Evolutionary conservation across 2,329 filamentous ascomycete species (phyloP), one percentile per base, ranked within the genome.

Genomic region (Nannizzia gypsea): DNA sequence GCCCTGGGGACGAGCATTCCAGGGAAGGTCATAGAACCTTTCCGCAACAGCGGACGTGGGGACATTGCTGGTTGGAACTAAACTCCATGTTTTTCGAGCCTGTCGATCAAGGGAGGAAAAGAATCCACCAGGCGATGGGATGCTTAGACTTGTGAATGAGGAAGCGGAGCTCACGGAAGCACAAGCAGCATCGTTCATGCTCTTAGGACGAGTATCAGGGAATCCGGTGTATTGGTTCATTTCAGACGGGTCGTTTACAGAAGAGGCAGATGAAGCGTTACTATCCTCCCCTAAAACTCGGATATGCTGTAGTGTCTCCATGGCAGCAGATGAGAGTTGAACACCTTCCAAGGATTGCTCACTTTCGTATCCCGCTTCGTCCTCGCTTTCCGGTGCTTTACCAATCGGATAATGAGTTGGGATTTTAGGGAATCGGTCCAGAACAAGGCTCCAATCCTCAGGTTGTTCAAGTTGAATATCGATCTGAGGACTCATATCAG

Each of bases 1-100:
- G 15, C 58, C 52, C 34, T 74, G 72, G 54, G 74, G 63, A 57
- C 77, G 71, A 22, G 74, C 74, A 64, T 78, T 80, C 86, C 90
- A 96, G 2, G 91, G 90, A 28, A 87, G 81, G 63, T 87, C 85
- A 75, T 97, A 97, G 68, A 96, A 97, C 63, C 87, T 84, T 70
- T 96, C 89, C 8, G 92, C 92, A n/a, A 87, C 90, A 31, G 90
- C 89, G 1, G 92, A 96, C 0, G 89, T 92, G 1, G 90, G 90
- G 6, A 82, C 79, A 11, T 81, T 79, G 20, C 80, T 78, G 65
- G 73, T 76, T 28, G 76, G 75, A 9, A 80, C 78, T 62, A 86
- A 76, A 67, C 89, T 84, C 92, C 92, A 97, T 11, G 91, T 93
- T 68, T 86, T 84, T 58, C 90, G 84, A 40, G 86, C 84, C 58